Percentiles rank a stretch among this genome's conserved stretches.
Evolutionary conservation across 2,329 filamentous ascomycete species (phyloP).

Genomic region (Zalaria obscura): DNA sequence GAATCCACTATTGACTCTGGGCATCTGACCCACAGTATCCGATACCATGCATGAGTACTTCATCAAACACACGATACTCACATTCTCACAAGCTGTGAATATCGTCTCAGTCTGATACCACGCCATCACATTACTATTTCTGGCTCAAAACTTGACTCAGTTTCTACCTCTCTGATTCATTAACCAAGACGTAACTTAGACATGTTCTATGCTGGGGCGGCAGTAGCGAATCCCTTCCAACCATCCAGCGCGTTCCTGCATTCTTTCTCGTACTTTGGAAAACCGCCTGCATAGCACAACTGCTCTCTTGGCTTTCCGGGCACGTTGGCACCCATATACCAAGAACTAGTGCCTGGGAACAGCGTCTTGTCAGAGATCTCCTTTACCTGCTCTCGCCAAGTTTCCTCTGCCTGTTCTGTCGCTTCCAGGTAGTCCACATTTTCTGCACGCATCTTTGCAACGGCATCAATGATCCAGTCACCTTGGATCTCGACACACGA

Average conservation of each 20-base stretch:
- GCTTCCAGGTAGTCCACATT: conserved; percentile 25
- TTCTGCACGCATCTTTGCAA: conserved; percentile 23
- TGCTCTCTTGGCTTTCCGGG: conserved; percentile 32
- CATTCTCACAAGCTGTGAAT: too few relatives aligned
- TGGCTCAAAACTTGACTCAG: too few relatives aligned
- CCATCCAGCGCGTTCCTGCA: conserved; percentile 22
- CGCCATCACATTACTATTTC: too few relatives aligned
- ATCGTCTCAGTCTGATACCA: too few relatives aligned
- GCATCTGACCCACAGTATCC: too few relatives aligned
- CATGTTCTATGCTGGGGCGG: background rate
- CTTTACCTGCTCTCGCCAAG: conserved; percentile 25
- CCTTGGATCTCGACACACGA: conserved; percentile 30
- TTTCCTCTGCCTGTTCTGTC: conserved; percentile 25
- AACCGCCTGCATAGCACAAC: conserved; percentile 28
- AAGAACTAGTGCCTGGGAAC: conserved; percentile 25
- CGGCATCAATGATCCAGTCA: conserved; percentile 30
- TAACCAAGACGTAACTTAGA: too few relatives aligned
- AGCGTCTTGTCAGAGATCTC: conserved; percentile 26
- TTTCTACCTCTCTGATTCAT: too few relatives aligned
- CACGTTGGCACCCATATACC: conserved; percentile 32
- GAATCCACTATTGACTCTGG: too few relatives aligned
- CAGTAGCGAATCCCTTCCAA: conserved; percentile 12
- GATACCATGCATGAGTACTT: too few relatives aligned
- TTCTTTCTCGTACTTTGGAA: conserved; percentile 25
- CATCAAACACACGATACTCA: too few relatives aligned